phyloP scores from a whole-genome alignment of 208 protist species.

The Polymyxa betae region DNA sequence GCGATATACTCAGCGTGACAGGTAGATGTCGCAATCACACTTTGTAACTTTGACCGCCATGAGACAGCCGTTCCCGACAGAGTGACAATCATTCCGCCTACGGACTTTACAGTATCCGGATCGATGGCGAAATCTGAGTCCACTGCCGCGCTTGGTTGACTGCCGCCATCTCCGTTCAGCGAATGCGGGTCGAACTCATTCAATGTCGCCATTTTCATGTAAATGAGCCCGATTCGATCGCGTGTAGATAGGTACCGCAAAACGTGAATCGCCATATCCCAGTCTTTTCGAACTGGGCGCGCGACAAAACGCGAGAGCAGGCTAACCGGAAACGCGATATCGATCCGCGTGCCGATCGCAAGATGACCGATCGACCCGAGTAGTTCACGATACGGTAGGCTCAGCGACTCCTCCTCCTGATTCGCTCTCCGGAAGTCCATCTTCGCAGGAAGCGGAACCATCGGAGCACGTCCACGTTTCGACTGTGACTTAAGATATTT shows the following conservation, averaged over 20 bases:
- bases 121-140: background rate
- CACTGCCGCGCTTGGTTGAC: background rate
- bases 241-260: background rate
- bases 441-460: no score
- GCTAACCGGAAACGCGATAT: background rate
- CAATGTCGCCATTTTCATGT: background rate
- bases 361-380: background rate
- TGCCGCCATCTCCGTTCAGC: background rate
- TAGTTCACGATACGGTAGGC: background rate
- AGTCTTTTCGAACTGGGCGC: background rate
- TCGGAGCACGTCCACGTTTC: background rate
- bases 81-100: background rate
- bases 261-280: background rate
- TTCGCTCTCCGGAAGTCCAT: no score
- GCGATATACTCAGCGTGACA: background rate
- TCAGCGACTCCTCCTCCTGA: background rate
- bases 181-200: background rate
- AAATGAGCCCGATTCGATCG: background rate
- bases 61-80: background rate
- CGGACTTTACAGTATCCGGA: background rate
- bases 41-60: background rate
- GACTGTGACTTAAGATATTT: background rate
- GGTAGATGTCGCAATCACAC: background rate
- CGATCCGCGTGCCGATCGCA: background rate
- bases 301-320: background rate